Evolutionary conservation across 2,329 filamentous ascomycete species (phyloP), one percentile per base, ranked within the genome.

Genomic region (Colletotrichum filicis): DNA sequence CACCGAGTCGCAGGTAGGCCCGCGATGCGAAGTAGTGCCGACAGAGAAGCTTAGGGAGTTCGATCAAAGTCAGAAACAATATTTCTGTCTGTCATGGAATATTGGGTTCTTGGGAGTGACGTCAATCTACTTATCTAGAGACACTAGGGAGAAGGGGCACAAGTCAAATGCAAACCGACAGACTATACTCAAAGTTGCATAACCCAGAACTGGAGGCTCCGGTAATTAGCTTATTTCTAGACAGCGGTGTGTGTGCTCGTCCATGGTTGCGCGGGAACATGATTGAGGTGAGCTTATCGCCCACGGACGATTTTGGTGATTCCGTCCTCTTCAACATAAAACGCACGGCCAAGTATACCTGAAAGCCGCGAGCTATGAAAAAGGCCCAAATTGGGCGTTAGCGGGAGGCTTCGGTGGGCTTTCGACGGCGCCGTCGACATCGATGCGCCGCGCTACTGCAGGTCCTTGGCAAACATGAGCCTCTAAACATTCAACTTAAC

Each of bases 371-470:
- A 42, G 12, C 30, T 35, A 26, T 12, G 22, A 57, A 52, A 28
- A 26, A 8, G 14, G 24, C 22, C 53, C 56, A 61, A 22, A 49
- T 19, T 37, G 58, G 24, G n/a, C 26, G 32, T 55, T 72, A 69
- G 69, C 69, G 69, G 69, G 59, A 69, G 65, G 65, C 69, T 70
- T 65, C 66, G 49, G 55, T n/a, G 49, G 30, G 61, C 61, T 64
- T 64, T 30, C 32, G 62, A 53, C 57, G 65, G 65, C 28, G 64
- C 57, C 69, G 65, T 42, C 53, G 58, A 24, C 46, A 70, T 56
- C 60, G 55, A 68, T 64, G 66, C 59, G 42, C 66, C 66, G 26
- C 66, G 35, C 70, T 73, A 70, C 60, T 67, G 60, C 57, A 59
- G 58, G 26, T 61, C 57, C 37, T 35, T 37, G 55, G 55, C 42